Evolutionary conservation across 495 filamentous ascomycete species (phyloP).

Genomic region (Annulohypoxylon nitens): DNA sequence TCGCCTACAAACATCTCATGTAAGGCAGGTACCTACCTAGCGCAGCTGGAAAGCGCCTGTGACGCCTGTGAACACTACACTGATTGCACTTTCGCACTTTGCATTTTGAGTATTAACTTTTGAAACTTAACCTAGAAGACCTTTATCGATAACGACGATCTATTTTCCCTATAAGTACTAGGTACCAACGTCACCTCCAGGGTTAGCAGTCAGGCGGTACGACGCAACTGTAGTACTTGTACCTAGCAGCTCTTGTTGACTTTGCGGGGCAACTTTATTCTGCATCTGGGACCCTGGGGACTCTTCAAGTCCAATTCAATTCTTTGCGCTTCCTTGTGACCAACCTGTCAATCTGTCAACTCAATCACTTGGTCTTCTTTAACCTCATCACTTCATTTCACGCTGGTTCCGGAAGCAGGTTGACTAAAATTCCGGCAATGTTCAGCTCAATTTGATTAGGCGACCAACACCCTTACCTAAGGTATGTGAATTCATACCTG

Average conservation of each 20-base stretch:
- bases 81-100: neutral
- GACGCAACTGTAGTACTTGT: conserved; percentile 16
- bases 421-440: conserved; percentile 26
- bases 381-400: neutral
- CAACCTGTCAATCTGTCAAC: neutral
- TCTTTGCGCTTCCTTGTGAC: conserved; percentile 8
- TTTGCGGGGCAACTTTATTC: conserved; percentile 42
- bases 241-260: conserved; percentile 34
- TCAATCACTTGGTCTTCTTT: conserved; percentile 6
- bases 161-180: conserved; percentile 8
- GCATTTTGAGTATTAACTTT: too few species aligned
- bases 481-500: conserved; percentile 8
- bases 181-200: conserved; percentile 31
- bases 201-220: conserved; percentile 25
- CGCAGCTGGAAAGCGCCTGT: too few species aligned
- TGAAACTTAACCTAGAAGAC: neutral
- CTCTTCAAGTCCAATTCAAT: conserved; percentile 5
- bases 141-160: conserved; percentile 31
- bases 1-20: neutral
- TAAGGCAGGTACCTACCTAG: conserved; percentile 5
- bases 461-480: conserved; percentile 5
- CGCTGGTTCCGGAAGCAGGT: conserved; percentile 17
- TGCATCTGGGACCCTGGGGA: conserved; percentile 11
- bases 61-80: too few species aligned
- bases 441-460: conserved; percentile 25